These are phyloP conservation scores for Mortierella polycephala DNA, from an alignment of 371 early-diverging fungal species.

Conservation along the genomic window DNA sequence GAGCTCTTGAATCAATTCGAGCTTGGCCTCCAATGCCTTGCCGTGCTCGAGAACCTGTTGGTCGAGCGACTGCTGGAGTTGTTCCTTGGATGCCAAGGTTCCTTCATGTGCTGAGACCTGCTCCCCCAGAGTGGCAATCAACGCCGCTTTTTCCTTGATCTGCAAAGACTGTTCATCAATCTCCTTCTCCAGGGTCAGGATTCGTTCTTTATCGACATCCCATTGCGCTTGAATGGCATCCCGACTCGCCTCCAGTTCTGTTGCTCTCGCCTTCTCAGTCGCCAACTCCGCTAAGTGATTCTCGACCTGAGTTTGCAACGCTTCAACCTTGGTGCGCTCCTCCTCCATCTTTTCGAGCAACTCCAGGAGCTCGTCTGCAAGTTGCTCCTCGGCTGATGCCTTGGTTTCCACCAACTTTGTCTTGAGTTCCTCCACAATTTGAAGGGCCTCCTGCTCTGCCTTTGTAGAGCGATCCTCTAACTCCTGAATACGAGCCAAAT, in stretches of 20 bases:
- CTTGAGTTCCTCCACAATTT: constrained; percentile 34
- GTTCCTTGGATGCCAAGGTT: constrained; percentile 26
- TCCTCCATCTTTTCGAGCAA: constrained; percentile 44
- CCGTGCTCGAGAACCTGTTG: constrained; percentile 25
- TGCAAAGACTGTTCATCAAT: constrained; percentile 25
- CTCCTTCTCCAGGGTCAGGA: constrained; percentile 26
- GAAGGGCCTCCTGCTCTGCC: constrained; percentile 51
- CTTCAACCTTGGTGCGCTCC: constrained; percentile 43
- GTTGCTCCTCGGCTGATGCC: constrained; percentile 18
- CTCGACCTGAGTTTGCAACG: constrained; percentile 48
- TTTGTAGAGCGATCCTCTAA: constrained; percentile 57
- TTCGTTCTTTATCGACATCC: constrained; percentile 35
- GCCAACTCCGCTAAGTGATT: constrained; percentile 34
- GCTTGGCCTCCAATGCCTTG: constrained; percentile 25
- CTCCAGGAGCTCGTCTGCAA: constrained; percentile 34
- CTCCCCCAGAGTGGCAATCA: constrained; percentile 50
- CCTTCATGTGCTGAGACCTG: constrained; percentile 51
- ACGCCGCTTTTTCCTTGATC: constrained; percentile 20
- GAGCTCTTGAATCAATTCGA: constrained; percentile 35
- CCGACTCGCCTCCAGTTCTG: constrained; percentile 37
- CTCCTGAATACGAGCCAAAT: constrained; percentile 44
- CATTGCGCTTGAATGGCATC: constrained; percentile 29
- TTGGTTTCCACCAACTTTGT: constrained; percentile 23
- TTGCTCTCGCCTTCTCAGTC: constrained; percentile 19
- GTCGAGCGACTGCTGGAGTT: constrained; percentile 25